Base-by-base conservation (phyloP, 2,329 filamentous ascomycete species). In the Madurella mycetomatis region DNA sequence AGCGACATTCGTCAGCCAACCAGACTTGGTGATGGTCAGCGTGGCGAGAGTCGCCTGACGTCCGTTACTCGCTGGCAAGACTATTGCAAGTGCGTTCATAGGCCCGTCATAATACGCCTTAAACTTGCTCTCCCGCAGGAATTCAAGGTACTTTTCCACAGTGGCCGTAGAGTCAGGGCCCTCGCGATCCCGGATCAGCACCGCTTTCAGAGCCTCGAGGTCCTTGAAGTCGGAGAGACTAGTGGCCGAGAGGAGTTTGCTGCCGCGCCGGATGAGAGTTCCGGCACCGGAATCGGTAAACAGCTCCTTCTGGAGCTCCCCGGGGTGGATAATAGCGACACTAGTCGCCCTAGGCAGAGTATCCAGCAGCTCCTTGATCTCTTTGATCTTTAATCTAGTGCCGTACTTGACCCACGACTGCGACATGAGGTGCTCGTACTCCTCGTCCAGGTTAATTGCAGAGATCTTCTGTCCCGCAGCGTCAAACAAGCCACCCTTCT, bases 201-300 rank as follows among this genome's bases (percentile, higher is more conserved):
- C 88, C 61, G 87, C 80, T 78, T 95, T 94, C 49, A 97, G 76
- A 67, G 87, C 85, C 47, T 84, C 76, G 42, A 92, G 66, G 66
- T 96, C 87, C 61, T 84, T 80, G 63, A 97, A 89, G 39, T 94
- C 84, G 5, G 82, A 77, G 47, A 96, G 73, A 43, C 82, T 85
- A 43, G 81, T 83, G 54, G 85, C 86, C 47, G 85, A 86, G 63
- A 88, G 82, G 37, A 97, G 82, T 77, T 95, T 96, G 72, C 92
- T 92, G 53, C 94, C 94, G 41, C 92, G 84, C 63, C 92, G 85
- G 66, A 97, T 95, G 57, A 97, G 77, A 34, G 92, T 97, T 56
- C 94, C 92, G 47, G 92, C 92, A 62, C 94, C 92, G 11, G 90
- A 94, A 72, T 97, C 91, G 15, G 92, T 97, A 73, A 97, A 96